Conservation (phyloP, 2,329 filamentous ascomycete species). For the Septoria linicola region DNA sequence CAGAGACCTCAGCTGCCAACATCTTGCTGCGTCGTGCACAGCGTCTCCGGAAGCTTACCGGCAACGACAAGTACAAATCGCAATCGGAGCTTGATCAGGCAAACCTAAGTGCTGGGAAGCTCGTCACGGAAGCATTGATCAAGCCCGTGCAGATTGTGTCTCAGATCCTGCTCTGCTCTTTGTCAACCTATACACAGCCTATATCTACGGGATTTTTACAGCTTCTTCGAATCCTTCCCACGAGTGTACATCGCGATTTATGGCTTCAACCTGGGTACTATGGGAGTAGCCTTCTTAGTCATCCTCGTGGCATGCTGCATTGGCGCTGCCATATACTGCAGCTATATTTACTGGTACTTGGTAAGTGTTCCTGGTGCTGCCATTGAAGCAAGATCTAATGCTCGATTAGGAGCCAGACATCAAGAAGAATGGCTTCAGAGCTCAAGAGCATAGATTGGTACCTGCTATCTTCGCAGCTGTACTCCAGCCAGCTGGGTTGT, state of each 20-base stretch:
- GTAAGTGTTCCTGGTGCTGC: too few species aligned
- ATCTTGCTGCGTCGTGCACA: slow-evolving; percentile 62
- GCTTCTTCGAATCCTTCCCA: slow-evolving; percentile 41
- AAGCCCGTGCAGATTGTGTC: slow-evolving; percentile 35
- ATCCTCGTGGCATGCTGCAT: slow-evolving; percentile 33
- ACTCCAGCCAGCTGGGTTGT: slow-evolving; percentile 33
- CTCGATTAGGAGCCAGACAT: slow-evolving; percentile 33
- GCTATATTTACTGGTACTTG: too few species aligned
- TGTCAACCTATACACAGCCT: slow-evolving; percentile 35
- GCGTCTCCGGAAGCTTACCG: slow-evolving; percentile 62
- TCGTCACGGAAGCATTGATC: slow-evolving; percentile 58
- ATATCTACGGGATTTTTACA: slow-evolving; percentile 40
- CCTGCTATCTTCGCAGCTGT: slow-evolving; percentile 32
- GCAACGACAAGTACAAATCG: slow-evolving; percentile 56
- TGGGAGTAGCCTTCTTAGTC: slow-evolving; percentile 37
- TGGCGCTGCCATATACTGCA: too few species aligned
- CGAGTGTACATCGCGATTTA: slow-evolving; percentile 45
- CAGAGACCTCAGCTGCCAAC: slow-evolving; percentile 61
- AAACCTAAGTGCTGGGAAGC: slow-evolving; percentile 49
- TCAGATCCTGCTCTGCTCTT: slow-evolving; percentile 38
- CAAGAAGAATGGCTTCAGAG: slow-evolving; percentile 23
- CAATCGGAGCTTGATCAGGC: slow-evolving; percentile 64
- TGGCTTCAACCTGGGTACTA: slow-evolving; percentile 40
- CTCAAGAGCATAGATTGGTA: slow-evolving; percentile 32
- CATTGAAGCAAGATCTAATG: slow-evolving; percentile 16